phyloP scores from a whole-genome alignment of 495 filamentous ascomycete genomes.

The Neurospora sp. region DNA sequence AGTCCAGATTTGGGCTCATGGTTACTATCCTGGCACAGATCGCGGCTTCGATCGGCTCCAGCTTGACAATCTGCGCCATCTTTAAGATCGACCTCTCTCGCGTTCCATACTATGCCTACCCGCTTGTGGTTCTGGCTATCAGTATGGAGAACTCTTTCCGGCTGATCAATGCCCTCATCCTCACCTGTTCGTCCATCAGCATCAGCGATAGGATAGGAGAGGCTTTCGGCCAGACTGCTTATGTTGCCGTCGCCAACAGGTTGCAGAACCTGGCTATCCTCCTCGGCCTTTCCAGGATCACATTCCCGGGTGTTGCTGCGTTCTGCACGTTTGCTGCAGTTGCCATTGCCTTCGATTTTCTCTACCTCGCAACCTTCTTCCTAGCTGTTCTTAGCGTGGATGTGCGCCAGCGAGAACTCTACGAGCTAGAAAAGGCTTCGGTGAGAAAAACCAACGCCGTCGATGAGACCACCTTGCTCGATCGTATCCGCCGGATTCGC shows the following conservation, averaged over 20 bases:
- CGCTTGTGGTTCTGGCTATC: conserved; percentile 58
- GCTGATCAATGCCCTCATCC: conserved; percentile 59
- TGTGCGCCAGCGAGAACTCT: conserved; percentile 56
- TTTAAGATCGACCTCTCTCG: conserved; percentile 51
- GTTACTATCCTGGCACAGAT: conserved; percentile 57
- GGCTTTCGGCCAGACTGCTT: conserved; percentile 58
- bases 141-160: conserved; percentile 65
- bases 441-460: conserved; percentile 19
- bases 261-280: conserved; percentile 51
- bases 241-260: conserved; percentile 50
- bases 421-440: conserved; percentile 36
- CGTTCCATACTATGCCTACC: conserved; percentile 52
- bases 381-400: conserved; percentile 64
- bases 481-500: conserved; percentile 36
- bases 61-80: conserved; percentile 53
- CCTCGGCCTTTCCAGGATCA: conserved; percentile 43
- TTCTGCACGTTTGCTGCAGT: conserved; percentile 63
- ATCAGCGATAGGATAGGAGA: conserved; percentile 51
- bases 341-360: conserved; percentile 58
- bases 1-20: conserved; percentile 56
- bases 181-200: conserved; percentile 50
- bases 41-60: conserved; percentile 53
- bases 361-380: conserved; percentile 63
- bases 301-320: conserved; percentile 50
- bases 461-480: conserved; percentile 36